These are phyloP conservation scores for Bothriochloa decipiens DNA, from an alignment of 176 grass and related monocot species.

Conservation along the genomic window DNA sequence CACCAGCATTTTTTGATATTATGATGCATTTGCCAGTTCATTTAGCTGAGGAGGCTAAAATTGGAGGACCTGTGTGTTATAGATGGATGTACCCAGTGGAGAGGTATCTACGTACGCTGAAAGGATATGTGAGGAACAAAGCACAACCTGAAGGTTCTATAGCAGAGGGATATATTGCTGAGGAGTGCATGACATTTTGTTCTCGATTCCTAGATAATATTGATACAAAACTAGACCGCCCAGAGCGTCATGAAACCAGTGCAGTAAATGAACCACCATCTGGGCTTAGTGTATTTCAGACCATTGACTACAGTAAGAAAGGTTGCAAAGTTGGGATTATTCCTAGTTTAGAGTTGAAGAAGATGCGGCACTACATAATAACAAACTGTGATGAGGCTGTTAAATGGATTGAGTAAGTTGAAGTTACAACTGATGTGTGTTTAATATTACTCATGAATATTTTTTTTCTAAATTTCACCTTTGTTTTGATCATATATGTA, in stretches of 20 bases:
- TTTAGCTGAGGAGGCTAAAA: neutral
- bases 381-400: neutral
- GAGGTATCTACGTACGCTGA: neutral
- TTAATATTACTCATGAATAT: too few species aligned
- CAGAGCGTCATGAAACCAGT: neutral
- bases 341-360: neutral
- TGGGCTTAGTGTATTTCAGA: neutral
- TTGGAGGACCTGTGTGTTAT: neutral
- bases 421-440: too few species aligned
- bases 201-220: neutral
- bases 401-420: neutral
- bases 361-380: slow-evolving; percentile 9
- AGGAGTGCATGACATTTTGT: slow-evolving; percentile 39
- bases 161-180: slow-evolving; percentile 16
- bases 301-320: neutral
- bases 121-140: slow-evolving; percentile 17
- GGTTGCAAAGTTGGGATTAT: neutral
- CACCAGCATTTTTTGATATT: slow-evolving; percentile 2
- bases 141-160: slow-evolving; percentile 31
- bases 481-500: too few species aligned
- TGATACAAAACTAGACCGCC: slow-evolving; percentile 17
- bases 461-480: too few species aligned
- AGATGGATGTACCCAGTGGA: slow-evolving; percentile 27
- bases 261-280: neutral
- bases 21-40: slow-evolving; percentile 11